phyloP scores from a whole-genome alignment of 2,329 filamentous ascomycete genomes.

The Rosellinia necatrix region DNA sequence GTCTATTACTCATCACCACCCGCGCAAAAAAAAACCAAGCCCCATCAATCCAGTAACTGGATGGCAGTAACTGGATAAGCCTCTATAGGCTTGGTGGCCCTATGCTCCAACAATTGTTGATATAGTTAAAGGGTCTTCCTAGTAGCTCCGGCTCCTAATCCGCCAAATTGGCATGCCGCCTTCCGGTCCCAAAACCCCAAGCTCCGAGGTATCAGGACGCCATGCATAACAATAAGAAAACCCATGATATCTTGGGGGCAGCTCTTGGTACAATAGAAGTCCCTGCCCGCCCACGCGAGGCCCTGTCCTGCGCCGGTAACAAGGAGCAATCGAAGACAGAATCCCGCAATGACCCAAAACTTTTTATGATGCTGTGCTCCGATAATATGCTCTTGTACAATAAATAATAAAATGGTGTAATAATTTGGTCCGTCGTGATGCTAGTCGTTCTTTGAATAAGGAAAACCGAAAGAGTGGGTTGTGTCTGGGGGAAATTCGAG shows the following conservation, averaged over 20 bases:
- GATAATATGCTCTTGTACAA: constrained; percentile 56
- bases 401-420: constrained; percentile 40
- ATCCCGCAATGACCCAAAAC: constrained; percentile 40
- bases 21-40: constrained; percentile 35
- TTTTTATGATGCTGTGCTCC: constrained; percentile 57
- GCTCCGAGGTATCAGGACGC: constrained; percentile 35
- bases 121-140: constrained; percentile 13
- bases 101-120: constrained; percentile 13
- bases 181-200: constrained; percentile 31
- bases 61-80: constrained; percentile 35
- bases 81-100: constrained; percentile 28
- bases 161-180: constrained; percentile 24
- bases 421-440: constrained; percentile 34
- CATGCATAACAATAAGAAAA: constrained; percentile 39
- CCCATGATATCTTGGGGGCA: constrained; percentile 40
- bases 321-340: constrained; percentile 38
- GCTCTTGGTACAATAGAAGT: constrained; percentile 38
- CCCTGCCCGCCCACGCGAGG: constrained; percentile 33
- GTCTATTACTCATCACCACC: constrained; percentile 28
- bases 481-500: constrained; percentile 20
- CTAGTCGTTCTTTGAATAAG: constrained; percentile 35
- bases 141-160: constrained; percentile 16
- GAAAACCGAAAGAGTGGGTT: constrained; percentile 38
- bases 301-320: constrained; percentile 38
- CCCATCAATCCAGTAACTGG: constrained; percentile 41